Evolutionary conservation across 2,329 filamentous ascomycete species (phyloP), one percentile per base, ranked within the genome.

Genomic region (Colletotrichum graminicola): DNA sequence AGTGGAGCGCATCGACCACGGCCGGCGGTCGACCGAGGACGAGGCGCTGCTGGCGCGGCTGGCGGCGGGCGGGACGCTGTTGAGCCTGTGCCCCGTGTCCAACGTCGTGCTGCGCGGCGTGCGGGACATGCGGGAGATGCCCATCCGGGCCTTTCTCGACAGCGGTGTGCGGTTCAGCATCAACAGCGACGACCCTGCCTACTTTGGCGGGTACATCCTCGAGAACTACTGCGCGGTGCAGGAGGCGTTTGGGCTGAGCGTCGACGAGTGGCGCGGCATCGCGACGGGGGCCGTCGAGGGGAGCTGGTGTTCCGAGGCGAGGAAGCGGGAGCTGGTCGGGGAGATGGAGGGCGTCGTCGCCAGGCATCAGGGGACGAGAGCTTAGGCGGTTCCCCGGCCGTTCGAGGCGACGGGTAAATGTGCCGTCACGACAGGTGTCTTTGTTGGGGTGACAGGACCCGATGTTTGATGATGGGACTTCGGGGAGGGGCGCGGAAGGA

Each of bases 191-290:
- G 91, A 93, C 77, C 91, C 91, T 71, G 91, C 90, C 14, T 93
- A 93, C 77, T 94, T 95, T 81, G 91, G 92, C 3, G 91, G 89
- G 0, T 94, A 94, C 79, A 88, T 94, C 64, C 82, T 92, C 62
- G 91, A 93, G 75, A 94, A 94, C 75, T 94, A 92, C 80, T 91
- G 89, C 75, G 91, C 90, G 1, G 91, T 95, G 39, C 92, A 95
- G 79, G 90, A 93, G 52, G 89, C 90, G 0, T 94, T 94, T 78
- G 78, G 82, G 5, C 79, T 95, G 74, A 85, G 79, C 29, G 80
- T 90, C 5, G 79, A 82, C n/a, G 92, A 95, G 65, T 94, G 92
- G 93, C 85, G 82, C 74, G 80, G 77, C 7, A 91, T 95, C 76
- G 89, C 87, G 14, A 84, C 84, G 73, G 88, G 88, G 47, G 85